Evolutionary conservation across 1,139 yeast species (phyloP), one percentile per base, ranked within the genome.

Genomic region (Martiniozyma asiatica): DNA sequence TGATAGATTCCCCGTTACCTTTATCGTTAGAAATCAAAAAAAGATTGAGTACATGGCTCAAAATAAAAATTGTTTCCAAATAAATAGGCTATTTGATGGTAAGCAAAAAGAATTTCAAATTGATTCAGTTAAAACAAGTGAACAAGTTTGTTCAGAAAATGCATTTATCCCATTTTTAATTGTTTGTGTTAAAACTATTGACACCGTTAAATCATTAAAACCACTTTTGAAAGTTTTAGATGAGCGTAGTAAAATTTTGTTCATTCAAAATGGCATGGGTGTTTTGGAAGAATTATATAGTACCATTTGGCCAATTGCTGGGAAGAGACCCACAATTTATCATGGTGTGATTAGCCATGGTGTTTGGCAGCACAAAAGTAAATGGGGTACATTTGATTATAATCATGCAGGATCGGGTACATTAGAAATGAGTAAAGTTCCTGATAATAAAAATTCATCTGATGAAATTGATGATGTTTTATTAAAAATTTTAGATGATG

Each of bases 271-370:
- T 46, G 93, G 92, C 3, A 48, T 50, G 52, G 93, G 94, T 1
- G 62, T 72, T 26, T 57, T 68, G 4, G 78, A 76, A 11, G 60
- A 62, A 26, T 49, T 84, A 22, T 59, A 61, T 11, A 53, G 58
- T 2, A 43, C 50, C 7, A 59, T 73, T n/a, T 84, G 92, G 78
- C 70, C 72, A 1, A 48, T 50, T 2, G 37, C 44, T 1, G 35
- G 35, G 0, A 31, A 45, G 2, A 49, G 73, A 33, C 94, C 94
- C 12, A 58, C 56, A 12, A 47, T 87, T 7, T 71, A 63, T 45
- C 78, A 74, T 47, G 95, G 87, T 27, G 73, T 87, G 11, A 75
- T 77, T 23, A 68, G 84, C 3, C 96, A 87, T 53, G 97, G 96
- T 4, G 84, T 79, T 3, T 65, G 15, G 64, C 55, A 50, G 33